These are phyloP conservation scores for Botryococcus braunii DNA, from an alignment of 163 green algal species.

Conservation along the genomic window DNA sequence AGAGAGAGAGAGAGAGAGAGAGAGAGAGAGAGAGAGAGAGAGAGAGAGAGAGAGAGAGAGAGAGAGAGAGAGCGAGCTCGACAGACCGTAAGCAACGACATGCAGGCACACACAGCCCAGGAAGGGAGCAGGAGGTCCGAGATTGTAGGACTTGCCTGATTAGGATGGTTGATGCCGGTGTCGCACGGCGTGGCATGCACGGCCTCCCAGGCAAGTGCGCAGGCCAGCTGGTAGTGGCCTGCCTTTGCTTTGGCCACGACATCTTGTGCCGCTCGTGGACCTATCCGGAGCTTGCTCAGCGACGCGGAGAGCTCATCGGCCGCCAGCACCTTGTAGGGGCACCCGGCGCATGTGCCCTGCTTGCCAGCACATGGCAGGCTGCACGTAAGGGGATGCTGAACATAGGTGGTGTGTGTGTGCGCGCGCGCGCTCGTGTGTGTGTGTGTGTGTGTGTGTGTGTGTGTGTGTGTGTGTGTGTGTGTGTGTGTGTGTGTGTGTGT, in stretches of 20 bases:
- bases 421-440: too few relatives aligned
- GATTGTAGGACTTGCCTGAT: constrained; percentile 41
- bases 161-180: constrained; percentile 84
- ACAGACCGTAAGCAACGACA: neutral
- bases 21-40: neutral
- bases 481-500: too few relatives aligned
- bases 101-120: neutral
- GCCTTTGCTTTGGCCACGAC: constrained; percentile 63
- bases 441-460: too few relatives aligned
- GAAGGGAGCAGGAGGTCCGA: neutral
- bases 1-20: neutral
- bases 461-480: too few relatives aligned
- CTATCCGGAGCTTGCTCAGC: constrained; percentile 52
- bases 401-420: too few relatives aligned
- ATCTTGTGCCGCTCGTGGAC: constrained; percentile 29
- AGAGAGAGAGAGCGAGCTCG: too few relatives aligned
- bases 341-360: constrained; percentile 80
- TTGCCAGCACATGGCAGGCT: too few relatives aligned
- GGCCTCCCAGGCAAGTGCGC: constrained; percentile 74
- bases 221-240: constrained; percentile 92
- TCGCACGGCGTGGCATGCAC: constrained; percentile 64
- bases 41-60: neutral
- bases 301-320: constrained; percentile 40
- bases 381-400: too few relatives aligned
- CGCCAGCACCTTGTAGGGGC: constrained; percentile 71